Evolutionary conservation across 495 filamentous ascomycete genomes (phyloP), one percentile per base, ranked within the genome.

Genomic region (Apiosordaria backusii): DNA sequence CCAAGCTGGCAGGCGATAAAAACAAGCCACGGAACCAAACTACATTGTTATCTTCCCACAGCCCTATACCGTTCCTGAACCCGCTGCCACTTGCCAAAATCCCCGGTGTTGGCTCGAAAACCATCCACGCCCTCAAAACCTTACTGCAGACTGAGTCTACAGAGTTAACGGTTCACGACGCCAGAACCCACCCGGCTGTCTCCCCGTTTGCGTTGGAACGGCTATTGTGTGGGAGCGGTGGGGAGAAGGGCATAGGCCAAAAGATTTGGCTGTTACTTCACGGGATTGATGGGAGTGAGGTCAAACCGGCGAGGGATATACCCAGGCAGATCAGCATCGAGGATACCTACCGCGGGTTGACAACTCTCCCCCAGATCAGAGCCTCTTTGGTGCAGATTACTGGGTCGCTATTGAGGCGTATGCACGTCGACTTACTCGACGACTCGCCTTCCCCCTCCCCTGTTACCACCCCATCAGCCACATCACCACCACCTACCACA

Each of bases 301-400:
- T 98, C 19, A 82, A 84, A 21, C 83, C 87, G 67, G 90, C 88
- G 1, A 84, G 86, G 68, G 86, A 86, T 50, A 75, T 96, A 16
- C 94, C 94, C 0, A 87, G 86, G 15, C 93, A 97, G 75, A 97
- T 98, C 74, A 93, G 91, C 76, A 96, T 98, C 66, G 94, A 98
- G 73, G 92, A 98, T 74, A 91, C 91, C 4, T 98, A 95, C 73
- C 67, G 68, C 3, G 85, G 86, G 1, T 80, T 97, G 1, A 83
- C 88, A 68, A 85, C 81, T 0, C 67, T 89, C 54, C 75, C 85
- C 2, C 82, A 87, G 57, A 85, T 92, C 2, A 45, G 65, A 7
- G 79, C 82, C 54, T 89, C 93, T 71, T 80, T 98, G 22, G 70
- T 74, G 0, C 76, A 83, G 23, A 78, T 98, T 0, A 77, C 88